phyloP scores from a whole-genome alignment of 441 rosid species.

The Sinapis alba region DNA sequence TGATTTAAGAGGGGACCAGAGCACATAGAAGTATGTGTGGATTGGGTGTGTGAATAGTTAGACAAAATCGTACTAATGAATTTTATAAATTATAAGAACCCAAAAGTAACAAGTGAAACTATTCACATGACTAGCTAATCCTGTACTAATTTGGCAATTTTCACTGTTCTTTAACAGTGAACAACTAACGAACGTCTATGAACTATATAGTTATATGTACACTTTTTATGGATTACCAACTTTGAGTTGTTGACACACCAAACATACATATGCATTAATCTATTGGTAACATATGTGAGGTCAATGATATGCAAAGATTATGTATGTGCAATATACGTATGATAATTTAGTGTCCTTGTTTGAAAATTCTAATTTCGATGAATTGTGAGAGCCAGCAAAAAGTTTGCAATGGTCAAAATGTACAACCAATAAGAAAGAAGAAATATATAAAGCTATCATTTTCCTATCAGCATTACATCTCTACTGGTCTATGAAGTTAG shows the following conservation, averaged over 20 bases:
- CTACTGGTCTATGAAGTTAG: not conserved
- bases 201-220: constrained; percentile 20
- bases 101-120: constrained; percentile 12
- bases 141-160: constrained; percentile 35
- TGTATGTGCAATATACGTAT: not conserved
- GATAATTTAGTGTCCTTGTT: not conserved
- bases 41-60: constrained; percentile 20
- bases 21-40: constrained; percentile 18
- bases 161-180: constrained; percentile 36
- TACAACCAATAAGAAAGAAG: not conserved
- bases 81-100: not conserved
- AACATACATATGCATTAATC: constrained; percentile 15
- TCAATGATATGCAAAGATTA: constrained; percentile 1
- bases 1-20: not conserved
- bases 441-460: constrained; percentile 5
- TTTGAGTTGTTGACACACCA: constrained; percentile 19
- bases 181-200: constrained; percentile 38
- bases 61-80: not conserved
- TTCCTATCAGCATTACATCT: constrained; percentile 3
- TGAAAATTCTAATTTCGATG: not conserved
- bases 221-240: constrained; percentile 21
- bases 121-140: constrained; percentile 36
- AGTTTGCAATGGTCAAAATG: constrained; percentile 19
- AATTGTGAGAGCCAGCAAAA: not conserved
- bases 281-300: constrained; percentile 10